Percentiles rank a stretch among this genome's conserved stretches.
phyloP scores from a whole-genome alignment of 345 rosid genomes.

The Hibiscus mutabilis region DNA sequence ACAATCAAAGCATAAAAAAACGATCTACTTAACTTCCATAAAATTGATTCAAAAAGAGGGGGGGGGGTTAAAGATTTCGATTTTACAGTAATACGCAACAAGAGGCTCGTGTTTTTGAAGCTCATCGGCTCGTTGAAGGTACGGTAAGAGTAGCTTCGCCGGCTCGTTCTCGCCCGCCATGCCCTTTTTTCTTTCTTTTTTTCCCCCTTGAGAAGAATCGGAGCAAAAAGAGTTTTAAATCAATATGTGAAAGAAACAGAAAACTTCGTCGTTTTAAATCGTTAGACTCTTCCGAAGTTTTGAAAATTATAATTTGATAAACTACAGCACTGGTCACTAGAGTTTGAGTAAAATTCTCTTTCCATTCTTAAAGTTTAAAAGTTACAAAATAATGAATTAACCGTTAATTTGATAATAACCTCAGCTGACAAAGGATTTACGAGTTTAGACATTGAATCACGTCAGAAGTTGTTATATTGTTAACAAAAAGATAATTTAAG shows the following conservation, averaged over 20 bases:
- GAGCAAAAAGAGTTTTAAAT: neutral
- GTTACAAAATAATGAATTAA: too few species aligned
- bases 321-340: too few species aligned
- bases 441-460: too few species aligned
- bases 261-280: neutral
- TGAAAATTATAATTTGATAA: neutral
- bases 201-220: neutral
- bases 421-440: too few species aligned
- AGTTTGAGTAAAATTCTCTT: too few species aligned
- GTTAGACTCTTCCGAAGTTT: neutral
- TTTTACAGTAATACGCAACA: constrained; percentile 84
- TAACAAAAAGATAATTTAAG: too few species aligned
- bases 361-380: too few species aligned
- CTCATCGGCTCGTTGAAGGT: constrained; percentile 96
- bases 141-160: constrained; percentile 76
- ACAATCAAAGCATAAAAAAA: neutral
- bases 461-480: too few species aligned
- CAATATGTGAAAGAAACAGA: neutral
- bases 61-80: neutral
- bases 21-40: neutral
- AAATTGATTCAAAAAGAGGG: neutral
- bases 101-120: constrained; percentile 91
- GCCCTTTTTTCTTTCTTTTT: neutral
- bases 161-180: constrained; percentile 82
- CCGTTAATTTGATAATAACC: too few species aligned